These are phyloP conservation scores for Calvatia gigantea DNA, from an alignment of 768 basidiomycete genomes.

Conservation along the genomic window DNA sequence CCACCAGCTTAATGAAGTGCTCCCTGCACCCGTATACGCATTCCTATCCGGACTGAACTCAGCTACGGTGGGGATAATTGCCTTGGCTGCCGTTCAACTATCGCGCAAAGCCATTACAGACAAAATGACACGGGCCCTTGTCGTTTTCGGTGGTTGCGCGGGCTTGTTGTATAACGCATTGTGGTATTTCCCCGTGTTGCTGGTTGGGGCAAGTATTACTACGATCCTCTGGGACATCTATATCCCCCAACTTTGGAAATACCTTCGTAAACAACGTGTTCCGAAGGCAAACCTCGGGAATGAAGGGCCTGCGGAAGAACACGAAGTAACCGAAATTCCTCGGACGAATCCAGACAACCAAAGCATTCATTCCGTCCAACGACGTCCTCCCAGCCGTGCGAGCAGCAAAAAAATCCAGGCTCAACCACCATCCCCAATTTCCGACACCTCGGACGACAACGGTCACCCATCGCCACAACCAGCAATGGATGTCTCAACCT, in stretches of 20 bases:
- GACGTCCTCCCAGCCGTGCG: neutral
- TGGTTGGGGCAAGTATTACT: slow-evolving; percentile 34
- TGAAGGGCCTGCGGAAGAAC: neutral
- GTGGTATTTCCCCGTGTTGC: slow-evolving; percentile 49
- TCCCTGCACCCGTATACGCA: slow-evolving; percentile 45
- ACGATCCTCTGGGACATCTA: slow-evolving; percentile 39
- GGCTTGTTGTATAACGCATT: slow-evolving; percentile 48
- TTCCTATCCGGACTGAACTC: slow-evolving; percentile 52
- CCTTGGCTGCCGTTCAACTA: slow-evolving; percentile 47
- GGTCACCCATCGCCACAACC: slow-evolving; percentile 3
- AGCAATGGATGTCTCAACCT: slow-evolving; percentile 19
- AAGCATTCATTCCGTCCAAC: slow-evolving; percentile 2
- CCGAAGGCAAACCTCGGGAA: slow-evolving; percentile 1
- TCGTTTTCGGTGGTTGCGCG: slow-evolving; percentile 39
- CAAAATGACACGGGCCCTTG: slow-evolving; percentile 34
- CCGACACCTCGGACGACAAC: neutral
- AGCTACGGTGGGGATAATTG: slow-evolving; percentile 50
- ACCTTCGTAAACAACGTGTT: neutral
- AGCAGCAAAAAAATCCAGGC: neutral
- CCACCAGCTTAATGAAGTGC: slow-evolving; percentile 32
- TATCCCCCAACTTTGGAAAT: slow-evolving; percentile 7
- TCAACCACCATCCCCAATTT: slow-evolving; percentile 7
- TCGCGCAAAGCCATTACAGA: slow-evolving; percentile 44
- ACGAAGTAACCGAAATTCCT: slow-evolving; percentile 2
- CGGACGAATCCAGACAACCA: slow-evolving; percentile 6